phyloP scores from a whole-genome alignment of 2,329 filamentous ascomycete genomes.

The Mariannaea sp. region DNA sequence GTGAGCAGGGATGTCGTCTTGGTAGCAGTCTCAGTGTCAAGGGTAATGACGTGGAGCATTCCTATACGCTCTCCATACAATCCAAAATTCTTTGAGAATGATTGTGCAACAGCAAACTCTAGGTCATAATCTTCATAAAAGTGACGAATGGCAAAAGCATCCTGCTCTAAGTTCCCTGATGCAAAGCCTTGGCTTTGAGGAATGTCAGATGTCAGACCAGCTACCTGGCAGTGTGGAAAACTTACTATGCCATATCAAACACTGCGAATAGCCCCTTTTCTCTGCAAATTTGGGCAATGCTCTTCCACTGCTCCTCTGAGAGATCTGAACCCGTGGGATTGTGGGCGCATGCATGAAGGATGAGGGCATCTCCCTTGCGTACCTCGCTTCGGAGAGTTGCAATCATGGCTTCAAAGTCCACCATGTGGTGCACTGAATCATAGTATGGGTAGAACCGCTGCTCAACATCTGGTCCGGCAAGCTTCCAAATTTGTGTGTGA shows the following conservation, averaged over 20 bases:
- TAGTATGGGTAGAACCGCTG: conserved; percentile 42
- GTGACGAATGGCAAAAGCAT: conserved; percentile 43
- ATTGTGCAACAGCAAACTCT: conserved; percentile 40
- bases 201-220: no score
- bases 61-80: conserved; percentile 45
- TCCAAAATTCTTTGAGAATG: conserved; percentile 46
- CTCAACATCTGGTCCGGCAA: conserved; percentile 68
- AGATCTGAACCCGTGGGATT: conserved; percentile 48
- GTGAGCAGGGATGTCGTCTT: not conserved
- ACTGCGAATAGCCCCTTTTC: conserved; percentile 40
- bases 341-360: conserved; percentile 47
- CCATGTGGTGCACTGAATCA: conserved; percentile 23
- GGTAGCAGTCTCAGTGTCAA: not conserved
- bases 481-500: conserved; percentile 96
- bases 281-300: conserved; percentile 40
- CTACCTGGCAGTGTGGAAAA: no score
- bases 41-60: conserved; percentile 24
- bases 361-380: conserved; percentile 37
- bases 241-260: conserved; percentile 44
- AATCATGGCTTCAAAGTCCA: conserved; percentile 42
- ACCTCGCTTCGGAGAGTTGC: conserved; percentile 32
- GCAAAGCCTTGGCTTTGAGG: conserved; percentile 42
- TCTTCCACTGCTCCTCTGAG: conserved; percentile 41
- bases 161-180: conserved; percentile 40
- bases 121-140: conserved; percentile 24